Evolutionary conservation across 805 yeast genomes (phyloP).

Genomic region (Starmerella bombicola): DNA sequence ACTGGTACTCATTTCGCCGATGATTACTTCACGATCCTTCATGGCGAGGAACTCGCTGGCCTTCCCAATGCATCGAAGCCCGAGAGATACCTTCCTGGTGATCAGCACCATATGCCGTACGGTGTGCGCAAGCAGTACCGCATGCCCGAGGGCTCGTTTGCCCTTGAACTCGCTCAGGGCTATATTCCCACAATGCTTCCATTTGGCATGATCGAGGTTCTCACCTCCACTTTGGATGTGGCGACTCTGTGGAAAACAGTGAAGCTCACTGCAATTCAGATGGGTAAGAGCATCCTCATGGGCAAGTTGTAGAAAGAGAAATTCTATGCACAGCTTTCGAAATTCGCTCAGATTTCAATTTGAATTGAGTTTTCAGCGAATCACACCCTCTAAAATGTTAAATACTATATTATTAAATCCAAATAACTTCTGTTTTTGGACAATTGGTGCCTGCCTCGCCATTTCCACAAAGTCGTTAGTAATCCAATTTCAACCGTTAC

Average conservation of each 20-base stretch:
- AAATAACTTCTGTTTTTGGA: too few relatives aligned
- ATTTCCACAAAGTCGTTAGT: conserved; percentile 1
- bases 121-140: conserved; percentile 74
- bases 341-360: too few relatives aligned
- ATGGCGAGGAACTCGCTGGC: conserved; percentile 69
- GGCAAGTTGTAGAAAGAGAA: too few relatives aligned
- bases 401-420: too few relatives aligned
- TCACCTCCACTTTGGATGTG: conserved; percentile 70
- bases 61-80: conserved; percentile 48
- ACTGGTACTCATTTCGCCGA: conserved; percentile 94
- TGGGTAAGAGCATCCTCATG: conserved; percentile 49
- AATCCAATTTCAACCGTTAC: conserved; percentile 2
- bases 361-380: too few relatives aligned
- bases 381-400: too few relatives aligned
- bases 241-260: conserved; percentile 56
- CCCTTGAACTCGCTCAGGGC: conserved; percentile 94
- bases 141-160: conserved; percentile 73
- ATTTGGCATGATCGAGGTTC: conserved; percentile 74
- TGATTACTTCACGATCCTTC: conserved; percentile 84
- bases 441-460: not conserved
- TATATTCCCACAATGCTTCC: conserved; percentile 98
- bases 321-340: too few relatives aligned
- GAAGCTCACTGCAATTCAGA: conserved; percentile 64
- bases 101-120: conserved; percentile 61
- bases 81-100: conserved; percentile 75